A percentile compares a stretch with the other conserved stretches of the same genome.
These are phyloP conservation scores for Coemansia umbellata DNA, from an alignment of 192 early-diverging fungal genomes.

Conservation along the genomic window DNA sequence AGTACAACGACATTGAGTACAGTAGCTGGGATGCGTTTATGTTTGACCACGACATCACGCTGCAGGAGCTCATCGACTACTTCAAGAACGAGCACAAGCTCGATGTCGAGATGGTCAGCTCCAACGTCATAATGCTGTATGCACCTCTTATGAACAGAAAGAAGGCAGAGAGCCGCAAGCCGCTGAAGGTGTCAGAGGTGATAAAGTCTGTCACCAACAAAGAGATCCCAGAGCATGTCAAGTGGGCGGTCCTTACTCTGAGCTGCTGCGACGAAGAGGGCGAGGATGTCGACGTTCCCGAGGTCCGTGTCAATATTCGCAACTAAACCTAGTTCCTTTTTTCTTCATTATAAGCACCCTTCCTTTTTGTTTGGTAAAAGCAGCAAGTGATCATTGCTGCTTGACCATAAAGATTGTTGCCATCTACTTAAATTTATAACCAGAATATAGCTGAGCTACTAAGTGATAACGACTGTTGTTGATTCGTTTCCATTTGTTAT, in stretches of 20 bases:
- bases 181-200: constrained; percentile 78
- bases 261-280: constrained; percentile 83
- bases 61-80: constrained; percentile 84
- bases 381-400: not conserved
- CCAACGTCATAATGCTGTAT: constrained; percentile 90
- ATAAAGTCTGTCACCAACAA: constrained; percentile 82
- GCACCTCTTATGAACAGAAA: constrained; percentile 82
- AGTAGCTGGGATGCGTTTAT: constrained; percentile 97
- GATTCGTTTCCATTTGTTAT: no score
- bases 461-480: no score
- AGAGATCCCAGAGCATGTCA: constrained; percentile 80
- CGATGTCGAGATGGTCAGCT: constrained; percentile 90
- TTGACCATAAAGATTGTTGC: constrained; percentile 5
- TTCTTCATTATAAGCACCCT: not conserved
- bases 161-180: constrained; percentile 76
- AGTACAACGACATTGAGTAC: constrained; percentile 84
- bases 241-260: constrained; percentile 78
- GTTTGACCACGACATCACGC: constrained; percentile 74
- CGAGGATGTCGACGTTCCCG: constrained; percentile 81
- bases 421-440: no score
- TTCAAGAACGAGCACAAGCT: constrained; percentile 80
- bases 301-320: constrained; percentile 41
- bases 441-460: no score
- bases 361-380: not conserved
- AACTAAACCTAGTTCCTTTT: constrained; percentile 8